phyloP scores from a whole-genome alignment of 2,329 filamentous ascomycete species.

The Tolypocladium inflatum region DNA sequence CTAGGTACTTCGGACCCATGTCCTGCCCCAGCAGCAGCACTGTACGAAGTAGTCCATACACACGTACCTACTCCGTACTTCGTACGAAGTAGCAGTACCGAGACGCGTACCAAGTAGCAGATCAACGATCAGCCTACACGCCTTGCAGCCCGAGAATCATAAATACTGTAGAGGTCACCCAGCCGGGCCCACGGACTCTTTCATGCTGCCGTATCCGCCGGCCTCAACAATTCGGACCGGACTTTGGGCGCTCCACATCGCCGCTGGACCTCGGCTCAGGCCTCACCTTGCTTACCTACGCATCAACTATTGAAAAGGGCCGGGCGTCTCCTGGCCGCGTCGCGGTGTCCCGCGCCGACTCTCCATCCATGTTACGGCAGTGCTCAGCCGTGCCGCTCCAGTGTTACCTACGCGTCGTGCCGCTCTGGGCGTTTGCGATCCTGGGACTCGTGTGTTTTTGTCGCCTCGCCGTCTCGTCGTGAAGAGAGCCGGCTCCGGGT shows the following conservation, averaged over 20 bases:
- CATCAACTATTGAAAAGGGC: not conserved
- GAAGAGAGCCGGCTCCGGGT: not conserved
- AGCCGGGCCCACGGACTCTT: not conserved
- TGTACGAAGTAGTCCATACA: too few relatives aligned
- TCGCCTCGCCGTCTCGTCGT: not conserved
- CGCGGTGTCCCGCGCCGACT: not conserved
- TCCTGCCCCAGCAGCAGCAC: not conserved
- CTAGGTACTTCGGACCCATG: not conserved
- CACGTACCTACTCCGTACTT: too few relatives aligned
- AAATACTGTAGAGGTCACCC: not conserved
- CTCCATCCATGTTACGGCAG: not conserved
- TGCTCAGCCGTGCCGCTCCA: not conserved
- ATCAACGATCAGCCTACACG: not conserved
- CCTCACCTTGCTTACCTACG: not conserved
- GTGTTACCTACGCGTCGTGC: not conserved
- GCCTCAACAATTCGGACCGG: not conserved
- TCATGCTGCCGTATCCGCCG: not conserved
- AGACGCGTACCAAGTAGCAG: not conserved
- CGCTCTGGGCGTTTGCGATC: not conserved
- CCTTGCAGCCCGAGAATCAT: not conserved
- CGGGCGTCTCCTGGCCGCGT: not conserved
- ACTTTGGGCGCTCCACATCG: not conserved
- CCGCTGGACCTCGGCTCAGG: not conserved
- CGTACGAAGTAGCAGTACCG: not conserved
- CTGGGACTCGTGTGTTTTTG: not conserved